A percentile compares a stretch with the other conserved stretches of the same genome.
Evolutionary conservation across 75 land plant genomes (phyloP).

Genomic region (Larix kaempferi): DNA sequence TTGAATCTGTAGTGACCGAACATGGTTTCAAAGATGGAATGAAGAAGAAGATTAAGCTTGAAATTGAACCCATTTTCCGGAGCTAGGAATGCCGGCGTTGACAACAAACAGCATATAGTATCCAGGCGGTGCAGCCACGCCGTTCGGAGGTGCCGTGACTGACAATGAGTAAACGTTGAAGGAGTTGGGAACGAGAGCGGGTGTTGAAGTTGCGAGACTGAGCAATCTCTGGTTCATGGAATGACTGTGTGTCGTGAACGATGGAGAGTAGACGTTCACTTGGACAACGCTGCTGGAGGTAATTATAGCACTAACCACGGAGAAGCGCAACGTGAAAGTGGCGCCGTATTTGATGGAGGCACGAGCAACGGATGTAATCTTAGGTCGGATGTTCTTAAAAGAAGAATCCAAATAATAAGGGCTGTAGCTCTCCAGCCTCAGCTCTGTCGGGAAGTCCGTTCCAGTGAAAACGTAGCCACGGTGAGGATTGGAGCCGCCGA

Average conservation of each 20-base stretch:
- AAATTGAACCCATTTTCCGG: slow-evolving; percentile 38
- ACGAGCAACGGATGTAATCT: slow-evolving; percentile 2
- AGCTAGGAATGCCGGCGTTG: slow-evolving; percentile 38
- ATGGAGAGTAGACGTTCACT: slow-evolving; percentile 36
- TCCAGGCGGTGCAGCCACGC: slow-evolving; percentile 52
- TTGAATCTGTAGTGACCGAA: too few species aligned
- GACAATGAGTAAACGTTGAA: not conserved
- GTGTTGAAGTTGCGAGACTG: slow-evolving; percentile 11
- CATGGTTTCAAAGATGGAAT: too few species aligned
- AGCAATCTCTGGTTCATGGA: slow-evolving; percentile 68
- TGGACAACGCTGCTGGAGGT: slow-evolving; percentile 2
- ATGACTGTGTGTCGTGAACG: slow-evolving; percentile 59
- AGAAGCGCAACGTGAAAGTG: slow-evolving; percentile 19
- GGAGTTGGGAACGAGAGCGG: not conserved
- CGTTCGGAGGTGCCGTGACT: slow-evolving; percentile 38
- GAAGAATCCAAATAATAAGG: slow-evolving; percentile 27
- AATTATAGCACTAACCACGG: not conserved
- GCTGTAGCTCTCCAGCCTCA: slow-evolving; percentile 37
- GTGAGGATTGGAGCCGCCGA: slow-evolving; percentile 28
- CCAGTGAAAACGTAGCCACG: slow-evolving; percentile 26
- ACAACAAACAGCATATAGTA: slow-evolving; percentile 58
- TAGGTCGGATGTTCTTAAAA: slow-evolving; percentile 13
- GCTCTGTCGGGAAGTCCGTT: slow-evolving; percentile 60
- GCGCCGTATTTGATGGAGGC: slow-evolving; percentile 16
- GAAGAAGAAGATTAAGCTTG: too few species aligned